Evolutionary conservation across 306 rosid genomes (phyloP).

Genomic region (Fragaria iinumae): DNA sequence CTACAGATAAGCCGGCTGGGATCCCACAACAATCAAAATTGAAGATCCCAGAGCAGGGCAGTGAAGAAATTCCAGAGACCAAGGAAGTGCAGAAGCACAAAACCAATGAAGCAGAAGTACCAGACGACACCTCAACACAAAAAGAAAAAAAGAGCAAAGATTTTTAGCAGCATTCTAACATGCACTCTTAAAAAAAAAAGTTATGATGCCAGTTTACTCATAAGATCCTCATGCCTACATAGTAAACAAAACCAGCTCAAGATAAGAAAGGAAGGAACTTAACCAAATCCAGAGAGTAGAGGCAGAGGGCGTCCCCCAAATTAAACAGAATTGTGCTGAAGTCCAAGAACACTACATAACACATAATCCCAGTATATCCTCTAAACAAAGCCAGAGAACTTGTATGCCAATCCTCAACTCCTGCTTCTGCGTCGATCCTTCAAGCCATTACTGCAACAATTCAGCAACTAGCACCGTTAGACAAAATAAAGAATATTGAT

Average conservation of each 20-base stretch:
- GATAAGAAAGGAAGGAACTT: conserved; percentile 60
- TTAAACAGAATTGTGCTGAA: conserved; percentile 53
- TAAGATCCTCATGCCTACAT: conserved; percentile 38
- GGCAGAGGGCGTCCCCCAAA: conserved; percentile 67
- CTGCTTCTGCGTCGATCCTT: conserved; percentile 93
- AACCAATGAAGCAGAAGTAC: conserved; percentile 71
- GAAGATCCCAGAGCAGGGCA: conserved; percentile 70
- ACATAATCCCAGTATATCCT: conserved; percentile 52
- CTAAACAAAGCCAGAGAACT: conserved; percentile 32
- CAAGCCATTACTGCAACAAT: conserved; percentile 71
- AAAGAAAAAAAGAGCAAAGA: conserved; percentile 45
- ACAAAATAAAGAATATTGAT: conserved; percentile 18
- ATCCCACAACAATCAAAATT: conserved; percentile 60
- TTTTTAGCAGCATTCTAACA: conserved; percentile 51
- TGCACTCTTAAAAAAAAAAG: conserved; percentile 37
- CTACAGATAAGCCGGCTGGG: conserved; percentile 58
- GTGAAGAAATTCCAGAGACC: conserved; percentile 50
- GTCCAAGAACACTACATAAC: conserved; percentile 60
- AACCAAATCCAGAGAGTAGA: conserved; percentile 66
- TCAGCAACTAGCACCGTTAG: conserved; percentile 8
- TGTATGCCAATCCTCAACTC: conserved; percentile 50
- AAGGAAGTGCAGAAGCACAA: conserved; percentile 60
- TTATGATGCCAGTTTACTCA: conserved; percentile 33
- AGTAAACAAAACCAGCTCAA: conserved; percentile 43
- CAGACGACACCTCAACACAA: conserved; percentile 72